These are phyloP conservation scores for Schizochytrium sp. DNA, from an alignment of 108 stramenopile genomes.

Conservation along the genomic window DNA sequence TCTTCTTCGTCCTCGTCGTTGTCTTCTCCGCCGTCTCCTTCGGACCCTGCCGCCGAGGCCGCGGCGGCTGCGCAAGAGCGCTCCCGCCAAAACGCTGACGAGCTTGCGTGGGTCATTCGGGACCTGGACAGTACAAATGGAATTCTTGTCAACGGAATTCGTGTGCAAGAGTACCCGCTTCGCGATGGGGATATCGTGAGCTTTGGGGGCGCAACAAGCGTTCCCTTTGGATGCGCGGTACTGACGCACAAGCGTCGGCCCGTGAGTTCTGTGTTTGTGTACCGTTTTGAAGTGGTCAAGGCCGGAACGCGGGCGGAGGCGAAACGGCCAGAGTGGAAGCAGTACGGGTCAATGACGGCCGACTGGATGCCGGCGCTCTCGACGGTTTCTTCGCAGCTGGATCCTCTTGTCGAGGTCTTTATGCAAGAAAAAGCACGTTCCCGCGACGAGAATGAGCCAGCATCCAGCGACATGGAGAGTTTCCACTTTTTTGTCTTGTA, in stretches of 20 bases:
- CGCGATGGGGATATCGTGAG: neutral
- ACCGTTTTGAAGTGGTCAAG: neutral
- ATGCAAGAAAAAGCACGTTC: neutral
- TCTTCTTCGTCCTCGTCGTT: too few species aligned
- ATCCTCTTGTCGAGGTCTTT: neutral
- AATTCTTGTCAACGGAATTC: neutral
- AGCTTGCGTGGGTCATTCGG: neutral
- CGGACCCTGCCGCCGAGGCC: too few species aligned
- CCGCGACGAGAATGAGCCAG: neutral
- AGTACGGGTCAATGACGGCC: neutral
- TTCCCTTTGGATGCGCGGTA: neutral
- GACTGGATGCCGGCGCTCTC: neutral
- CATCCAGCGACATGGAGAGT: neutral
- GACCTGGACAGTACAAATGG: constrained; percentile 12
- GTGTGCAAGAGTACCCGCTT: neutral
- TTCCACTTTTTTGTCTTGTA: neutral
- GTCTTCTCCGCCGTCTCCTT: too few species aligned
- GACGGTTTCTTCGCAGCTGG: neutral
- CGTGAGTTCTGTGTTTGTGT: neutral
- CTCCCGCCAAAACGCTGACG: neutral
- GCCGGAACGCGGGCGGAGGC: too few species aligned
- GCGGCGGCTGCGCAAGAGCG: neutral
- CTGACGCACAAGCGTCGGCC: constrained; percentile 13
- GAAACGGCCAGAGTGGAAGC: neutral
- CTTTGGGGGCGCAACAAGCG: neutral